Evolutionary conservation across 176 grass and related monocot species (phyloP), one percentile per base, ranked within the genome.

Genomic region (Carex scoparia): DNA sequence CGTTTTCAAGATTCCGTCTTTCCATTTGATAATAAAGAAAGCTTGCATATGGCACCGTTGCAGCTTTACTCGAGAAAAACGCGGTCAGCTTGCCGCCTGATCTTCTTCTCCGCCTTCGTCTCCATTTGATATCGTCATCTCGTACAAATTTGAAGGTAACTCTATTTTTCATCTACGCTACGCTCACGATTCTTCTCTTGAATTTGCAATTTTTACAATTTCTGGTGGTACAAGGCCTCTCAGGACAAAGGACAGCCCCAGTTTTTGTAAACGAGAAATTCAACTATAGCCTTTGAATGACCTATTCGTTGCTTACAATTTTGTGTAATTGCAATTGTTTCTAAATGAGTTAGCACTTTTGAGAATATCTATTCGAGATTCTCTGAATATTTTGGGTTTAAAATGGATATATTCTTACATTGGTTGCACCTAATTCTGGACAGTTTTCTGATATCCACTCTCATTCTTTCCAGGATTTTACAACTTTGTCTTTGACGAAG

Each of bases 1-100:
- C 51, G 51, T 5, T 79, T 79, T 79, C 53, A 79, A 79, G 27
- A 79, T 79, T n/a, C 54, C 74, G 27, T 78, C 49, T 79, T 79
- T 11, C 49, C 27, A 15, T 55, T 56, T 33, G 1, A 8, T 32
- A 57, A 57, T 58, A 76, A 33, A 79, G 51, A 76, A 33, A 79
- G 51, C 53, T 79, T 58, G 19, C 35, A 33, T 13, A 69, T 83
- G 44, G 81, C 63, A 18, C 10, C 38, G 3, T 13, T 83, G 15
- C 16, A 28, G 81, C 27, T 67, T 14, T 56, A 54, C 48, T 55
- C 69, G 32, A 81, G 55, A 81, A 35, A 63, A 81, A 18, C 79
- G 31, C 12, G 79, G 9, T 44, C 79, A 19, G 79, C 16, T 15
- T 55, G 69, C 6, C 48, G 27, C 46, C 61, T 83, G 2, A 31